phyloP scores from a whole-genome alignment of 441 rosid species.

The Syzygium malaccense region DNA sequence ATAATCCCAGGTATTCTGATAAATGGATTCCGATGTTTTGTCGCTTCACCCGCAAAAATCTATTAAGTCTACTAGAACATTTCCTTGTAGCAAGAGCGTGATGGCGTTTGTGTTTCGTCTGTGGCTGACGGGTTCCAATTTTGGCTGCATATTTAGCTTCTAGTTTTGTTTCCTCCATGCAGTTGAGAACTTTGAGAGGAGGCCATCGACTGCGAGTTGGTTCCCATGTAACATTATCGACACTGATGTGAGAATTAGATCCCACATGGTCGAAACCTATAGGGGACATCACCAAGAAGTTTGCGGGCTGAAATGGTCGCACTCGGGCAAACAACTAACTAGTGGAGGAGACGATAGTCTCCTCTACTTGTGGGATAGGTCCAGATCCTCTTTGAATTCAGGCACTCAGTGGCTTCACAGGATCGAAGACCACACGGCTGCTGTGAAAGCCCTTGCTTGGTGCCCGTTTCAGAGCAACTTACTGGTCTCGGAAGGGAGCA shows the following conservation, averaged over 20 bases:
- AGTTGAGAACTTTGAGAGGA: constrained; percentile 22
- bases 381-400: constrained; percentile 23
- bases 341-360: constrained; percentile 60
- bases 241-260: constrained; percentile 39
- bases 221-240: constrained; percentile 22
- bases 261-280: constrained; percentile 36
- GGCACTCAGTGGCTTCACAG: constrained; percentile 52
- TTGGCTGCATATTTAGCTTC: neutral
- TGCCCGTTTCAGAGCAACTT: constrained; percentile 55
- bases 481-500: constrained; percentile 53
- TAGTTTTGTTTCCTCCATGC: neutral
- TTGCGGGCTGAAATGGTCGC: constrained; percentile 56
- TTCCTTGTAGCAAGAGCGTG: neutral
- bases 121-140: neutral
- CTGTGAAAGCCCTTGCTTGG: constrained; percentile 67
- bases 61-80: too few relatives aligned
- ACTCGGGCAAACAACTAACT: constrained; percentile 45
- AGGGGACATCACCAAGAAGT: constrained; percentile 44
- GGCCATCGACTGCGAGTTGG: constrained; percentile 30
- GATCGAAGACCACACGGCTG: constrained; percentile 42
- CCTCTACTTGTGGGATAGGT: constrained; percentile 51
- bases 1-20: too few relatives aligned
- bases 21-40: too few relatives aligned
- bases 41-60: too few relatives aligned
- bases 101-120: too few relatives aligned